Percentiles rank a stretch among this genome's conserved stretches.
These are phyloP conservation scores for Cyclotella kingstonii DNA, from an alignment of 108 stramenopile species.

Conservation along the genomic window DNA sequence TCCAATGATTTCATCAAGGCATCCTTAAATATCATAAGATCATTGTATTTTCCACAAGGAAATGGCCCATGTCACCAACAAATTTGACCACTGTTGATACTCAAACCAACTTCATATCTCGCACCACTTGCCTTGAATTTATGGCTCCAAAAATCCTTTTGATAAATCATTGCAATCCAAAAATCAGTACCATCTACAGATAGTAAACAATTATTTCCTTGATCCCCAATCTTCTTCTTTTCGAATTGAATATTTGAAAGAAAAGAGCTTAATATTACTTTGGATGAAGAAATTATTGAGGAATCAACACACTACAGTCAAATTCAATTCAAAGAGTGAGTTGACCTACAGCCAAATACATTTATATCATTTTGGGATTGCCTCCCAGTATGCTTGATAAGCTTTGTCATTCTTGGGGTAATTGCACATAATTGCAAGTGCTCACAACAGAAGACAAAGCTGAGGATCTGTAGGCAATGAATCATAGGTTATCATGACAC, in stretches of 20 bases:
- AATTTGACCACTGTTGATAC: slow-evolving; percentile 9
- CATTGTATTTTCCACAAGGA: slow-evolving; percentile 14
- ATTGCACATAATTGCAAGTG: slow-evolving; percentile 8
- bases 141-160: not conserved
- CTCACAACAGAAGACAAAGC: slow-evolving; percentile 7
- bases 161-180: slow-evolving; percentile 5
- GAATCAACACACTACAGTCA: slow-evolving; percentile 1
- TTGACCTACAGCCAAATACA: slow-evolving; percentile 4
- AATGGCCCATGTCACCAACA: slow-evolving; percentile 26
- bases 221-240: slow-evolving; percentile 4
- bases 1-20: slow-evolving; percentile 7
- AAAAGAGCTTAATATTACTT: not conserved
- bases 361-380: slow-evolving; percentile 9
- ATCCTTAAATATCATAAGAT: slow-evolving; percentile 19
- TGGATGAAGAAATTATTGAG: not conserved
- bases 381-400: not conserved
- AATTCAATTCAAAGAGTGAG: slow-evolving; percentile 3
- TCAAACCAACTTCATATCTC: slow-evolving; percentile 21
- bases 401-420: slow-evolving; percentile 10
- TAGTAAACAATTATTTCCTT: slow-evolving; percentile 2
- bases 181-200: slow-evolving; percentile 21
- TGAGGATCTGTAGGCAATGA: not conserved
- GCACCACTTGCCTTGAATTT: slow-evolving; percentile 16
- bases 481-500: not conserved
- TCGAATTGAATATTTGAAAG: slow-evolving; percentile 8